These are phyloP conservation scores for Penicillium arizonense DNA, from an alignment of 495 filamentous ascomycete genomes.

Conservation along the genomic window DNA sequence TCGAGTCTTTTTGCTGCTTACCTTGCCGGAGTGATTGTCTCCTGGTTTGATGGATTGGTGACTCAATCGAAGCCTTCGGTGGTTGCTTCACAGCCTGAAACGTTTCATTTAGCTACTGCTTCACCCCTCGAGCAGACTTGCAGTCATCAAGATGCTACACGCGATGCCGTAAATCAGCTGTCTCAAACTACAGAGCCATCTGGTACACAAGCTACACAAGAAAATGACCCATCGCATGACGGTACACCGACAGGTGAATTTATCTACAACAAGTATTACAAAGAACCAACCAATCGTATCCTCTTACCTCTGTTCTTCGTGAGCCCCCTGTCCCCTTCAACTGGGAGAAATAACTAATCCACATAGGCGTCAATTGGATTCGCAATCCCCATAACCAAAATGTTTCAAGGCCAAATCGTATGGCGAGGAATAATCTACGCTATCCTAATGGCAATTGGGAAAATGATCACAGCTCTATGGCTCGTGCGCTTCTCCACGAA, in stretches of 20 bases:
- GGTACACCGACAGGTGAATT: conserved; percentile 24
- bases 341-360: neutral
- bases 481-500: conserved; percentile 49
- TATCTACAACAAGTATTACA: conserved; percentile 59
- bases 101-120: neutral
- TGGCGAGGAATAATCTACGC: conserved; percentile 75
- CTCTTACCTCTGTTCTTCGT: conserved; percentile 77
- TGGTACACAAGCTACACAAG: neutral
- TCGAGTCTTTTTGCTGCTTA: conserved; percentile 72
- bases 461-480: conserved; percentile 63
- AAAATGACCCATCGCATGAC: neutral
- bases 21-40: conserved; percentile 59
- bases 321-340: conserved; percentile 14
- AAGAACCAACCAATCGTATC: conserved; percentile 47
- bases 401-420: conserved; percentile 61
- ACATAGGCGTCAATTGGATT: conserved; percentile 71
- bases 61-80: conserved; percentile 3
- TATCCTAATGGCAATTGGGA: conserved; percentile 66
- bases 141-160: neutral
- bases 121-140: no score
- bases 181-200: neutral
- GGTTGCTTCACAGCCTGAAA: neutral
- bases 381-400: conserved; percentile 68
- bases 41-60: conserved; percentile 48
- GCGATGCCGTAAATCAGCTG: neutral